phyloP scores from a whole-genome alignment of 306 rosid species.

The Cucumis cinereus region DNA sequence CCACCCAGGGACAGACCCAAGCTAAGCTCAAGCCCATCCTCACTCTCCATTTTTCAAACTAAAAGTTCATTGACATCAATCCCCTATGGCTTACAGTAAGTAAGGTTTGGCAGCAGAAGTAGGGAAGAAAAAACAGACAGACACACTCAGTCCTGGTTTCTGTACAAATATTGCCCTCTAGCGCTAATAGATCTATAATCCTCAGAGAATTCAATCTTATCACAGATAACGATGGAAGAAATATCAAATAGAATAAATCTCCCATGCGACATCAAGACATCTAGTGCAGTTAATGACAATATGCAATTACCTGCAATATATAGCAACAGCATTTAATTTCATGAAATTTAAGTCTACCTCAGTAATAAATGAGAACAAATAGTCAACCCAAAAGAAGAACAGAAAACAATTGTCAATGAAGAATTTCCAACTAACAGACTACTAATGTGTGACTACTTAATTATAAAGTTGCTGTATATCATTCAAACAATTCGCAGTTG shows the following conservation, averaged over 20 bases:
- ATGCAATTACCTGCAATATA: neutral
- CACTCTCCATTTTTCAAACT: constrained; percentile 60
- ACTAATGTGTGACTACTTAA: neutral
- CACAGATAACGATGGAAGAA: neutral
- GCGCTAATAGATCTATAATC: neutral
- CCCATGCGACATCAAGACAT: neutral
- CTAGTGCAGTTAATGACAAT: neutral
- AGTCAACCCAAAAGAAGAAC: neutral
- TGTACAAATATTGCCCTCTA: neutral
- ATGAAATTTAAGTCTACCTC: neutral
- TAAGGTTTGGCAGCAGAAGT: too few relatives aligned
- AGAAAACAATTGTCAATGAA: neutral
- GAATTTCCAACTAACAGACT: neutral
- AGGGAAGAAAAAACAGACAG: too few relatives aligned
- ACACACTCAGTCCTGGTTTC: neutral
- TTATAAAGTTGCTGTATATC: neutral
- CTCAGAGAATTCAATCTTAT: neutral
- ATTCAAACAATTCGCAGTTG: neutral
- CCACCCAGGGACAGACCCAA: constrained; percentile 87
- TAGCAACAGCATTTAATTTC: neutral
- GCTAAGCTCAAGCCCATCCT: constrained; percentile 89
- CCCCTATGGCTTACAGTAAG: too few relatives aligned
- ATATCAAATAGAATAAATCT: neutral
- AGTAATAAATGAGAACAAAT: neutral
- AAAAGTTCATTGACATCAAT: neutral